These are phyloP conservation scores for Curvularia verruculosa DNA, from an alignment of 2,329 filamentous ascomycete species.

Conservation along the genomic window DNA sequence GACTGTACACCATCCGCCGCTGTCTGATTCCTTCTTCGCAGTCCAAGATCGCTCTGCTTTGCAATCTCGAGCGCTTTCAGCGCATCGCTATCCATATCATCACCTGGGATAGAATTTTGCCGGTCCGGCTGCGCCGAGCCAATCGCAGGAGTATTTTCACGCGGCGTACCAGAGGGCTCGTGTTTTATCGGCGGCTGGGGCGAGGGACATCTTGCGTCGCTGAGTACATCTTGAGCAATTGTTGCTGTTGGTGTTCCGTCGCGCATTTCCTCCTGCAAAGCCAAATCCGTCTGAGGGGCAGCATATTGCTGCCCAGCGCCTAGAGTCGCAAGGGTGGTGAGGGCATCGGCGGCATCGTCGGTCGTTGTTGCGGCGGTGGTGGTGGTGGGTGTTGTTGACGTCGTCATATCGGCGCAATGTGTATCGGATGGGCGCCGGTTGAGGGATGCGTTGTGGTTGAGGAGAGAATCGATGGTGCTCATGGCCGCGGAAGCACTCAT, in stretches of 20 bases:
- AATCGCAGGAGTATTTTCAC: slow-evolving; percentile 42
- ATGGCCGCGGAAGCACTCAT: slow-evolving; percentile 25
- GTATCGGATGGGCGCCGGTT: slow-evolving; percentile 22
- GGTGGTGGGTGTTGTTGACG: background rate
- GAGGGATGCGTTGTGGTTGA: slow-evolving; percentile 40
- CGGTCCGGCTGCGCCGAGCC: slow-evolving; percentile 22
- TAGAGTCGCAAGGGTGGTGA: slow-evolving; percentile 44
- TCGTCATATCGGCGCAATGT: slow-evolving; percentile 1
- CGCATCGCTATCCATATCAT: slow-evolving; percentile 47
- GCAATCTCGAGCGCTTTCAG: slow-evolving; percentile 53
- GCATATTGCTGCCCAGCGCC: slow-evolving; percentile 42
- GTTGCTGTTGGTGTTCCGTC: slow-evolving; percentile 15
- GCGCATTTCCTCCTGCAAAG: slow-evolving; percentile 32
- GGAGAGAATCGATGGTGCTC: slow-evolving; percentile 46
- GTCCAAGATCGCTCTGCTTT: slow-evolving; percentile 54
- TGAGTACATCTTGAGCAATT: background rate
- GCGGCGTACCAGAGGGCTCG: slow-evolving; percentile 49
- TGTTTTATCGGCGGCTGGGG: slow-evolving; percentile 50
- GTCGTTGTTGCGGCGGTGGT: slow-evolving; percentile 29
- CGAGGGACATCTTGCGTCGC: slow-evolving; percentile 22
- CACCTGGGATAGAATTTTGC: slow-evolving; percentile 28
- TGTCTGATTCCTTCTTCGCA: slow-evolving; percentile 45
- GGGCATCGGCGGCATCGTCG: slow-evolving; percentile 51
- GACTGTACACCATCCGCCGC: slow-evolving; percentile 50
- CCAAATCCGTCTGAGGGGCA: slow-evolving; percentile 47